Percentiles rank a stretch among this genome's conserved stretches.
phyloP scores from a whole-genome alignment of 129 eudicot species.

The Artemisia annua region DNA sequence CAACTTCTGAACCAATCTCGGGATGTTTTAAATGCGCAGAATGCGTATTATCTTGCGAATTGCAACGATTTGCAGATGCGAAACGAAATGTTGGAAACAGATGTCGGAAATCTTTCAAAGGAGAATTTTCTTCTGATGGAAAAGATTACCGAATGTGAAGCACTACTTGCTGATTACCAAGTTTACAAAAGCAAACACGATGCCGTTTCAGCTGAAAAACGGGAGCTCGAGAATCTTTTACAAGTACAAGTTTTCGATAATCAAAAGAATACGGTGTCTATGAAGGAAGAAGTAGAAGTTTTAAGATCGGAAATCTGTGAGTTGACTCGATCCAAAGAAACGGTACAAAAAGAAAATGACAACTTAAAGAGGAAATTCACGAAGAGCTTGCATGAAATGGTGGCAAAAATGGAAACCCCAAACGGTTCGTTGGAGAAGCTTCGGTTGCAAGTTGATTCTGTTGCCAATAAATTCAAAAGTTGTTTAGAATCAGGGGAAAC shows the following conservation, averaged over 20 bases:
- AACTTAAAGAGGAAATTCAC: constrained; percentile 58
- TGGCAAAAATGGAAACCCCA: constrained; percentile 45
- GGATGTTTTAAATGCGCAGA: constrained; percentile 48
- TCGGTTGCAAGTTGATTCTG: constrained; percentile 57
- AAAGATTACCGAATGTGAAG: constrained; percentile 66
- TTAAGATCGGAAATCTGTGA: neutral
- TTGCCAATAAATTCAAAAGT: constrained; percentile 45
- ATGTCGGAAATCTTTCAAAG: constrained; percentile 52
- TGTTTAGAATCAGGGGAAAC: constrained; percentile 54
- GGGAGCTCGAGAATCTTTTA: constrained; percentile 36
- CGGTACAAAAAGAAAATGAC: constrained; percentile 1
- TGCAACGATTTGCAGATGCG: constrained; percentile 59
- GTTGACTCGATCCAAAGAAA: constrained; percentile 1
- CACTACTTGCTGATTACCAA: constrained; percentile 41
- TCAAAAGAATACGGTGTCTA: neutral
- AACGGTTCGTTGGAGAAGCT: constrained; percentile 55
- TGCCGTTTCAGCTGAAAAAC: constrained; percentile 59
- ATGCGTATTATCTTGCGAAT: constrained; percentile 48
- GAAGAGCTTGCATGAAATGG: constrained; percentile 43
- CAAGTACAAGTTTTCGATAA: neutral
- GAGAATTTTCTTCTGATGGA: constrained; percentile 61
- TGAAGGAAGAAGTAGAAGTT: constrained; percentile 1
- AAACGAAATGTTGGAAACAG: constrained; percentile 62
- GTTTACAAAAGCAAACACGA: constrained; percentile 51
- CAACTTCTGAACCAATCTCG: constrained; percentile 45